Conservation (phyloP, 2,329 filamentous ascomycete genomes). For the Ophiostoma ips region DNA sequence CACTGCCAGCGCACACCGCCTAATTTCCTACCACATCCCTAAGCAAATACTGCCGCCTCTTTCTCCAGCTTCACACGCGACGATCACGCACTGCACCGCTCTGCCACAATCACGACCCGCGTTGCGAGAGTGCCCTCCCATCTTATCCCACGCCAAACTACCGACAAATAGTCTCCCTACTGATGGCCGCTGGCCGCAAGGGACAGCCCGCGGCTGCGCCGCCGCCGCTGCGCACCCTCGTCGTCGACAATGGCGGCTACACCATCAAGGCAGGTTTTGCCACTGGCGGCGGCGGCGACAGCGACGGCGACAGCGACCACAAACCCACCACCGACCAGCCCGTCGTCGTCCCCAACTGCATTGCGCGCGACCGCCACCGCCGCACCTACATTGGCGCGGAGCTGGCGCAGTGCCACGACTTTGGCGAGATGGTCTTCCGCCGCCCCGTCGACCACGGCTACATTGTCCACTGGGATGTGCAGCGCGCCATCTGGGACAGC, state of each 20-base stretch:
- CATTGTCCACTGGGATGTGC: constrained; percentile 89
- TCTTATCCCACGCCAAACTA: too few species aligned
- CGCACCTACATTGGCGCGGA: constrained; percentile 70
- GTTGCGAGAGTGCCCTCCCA: too few species aligned
- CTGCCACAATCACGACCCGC: too few species aligned
- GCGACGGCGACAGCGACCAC: constrained; percentile 18
- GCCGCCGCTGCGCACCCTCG: constrained; percentile 53
- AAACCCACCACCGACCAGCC: constrained; percentile 34
- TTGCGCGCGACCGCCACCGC: constrained; percentile 68
- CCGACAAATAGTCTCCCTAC: not conserved
- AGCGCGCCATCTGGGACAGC: constrained; percentile 91
- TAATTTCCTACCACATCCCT: not conserved
- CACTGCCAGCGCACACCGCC: not conserved
- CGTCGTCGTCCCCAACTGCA: constrained; percentile 71
- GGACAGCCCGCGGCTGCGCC: constrained; percentile 31
- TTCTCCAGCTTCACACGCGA: not conserved
- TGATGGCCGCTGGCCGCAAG: constrained; percentile 36
- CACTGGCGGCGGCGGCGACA: constrained; percentile 21
- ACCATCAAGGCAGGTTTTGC: constrained; percentile 83
- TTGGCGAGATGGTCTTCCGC: constrained; percentile 75
- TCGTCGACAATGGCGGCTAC: constrained; percentile 88
- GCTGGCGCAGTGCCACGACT: constrained; percentile 65
- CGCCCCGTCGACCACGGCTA: constrained; percentile 89
- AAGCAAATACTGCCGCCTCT: not conserved
- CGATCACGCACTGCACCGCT: too few species aligned